These are phyloP conservation scores for Hibiscus tridactylites DNA, from an alignment of 345 rosid species.

Conservation along the genomic window DNA sequence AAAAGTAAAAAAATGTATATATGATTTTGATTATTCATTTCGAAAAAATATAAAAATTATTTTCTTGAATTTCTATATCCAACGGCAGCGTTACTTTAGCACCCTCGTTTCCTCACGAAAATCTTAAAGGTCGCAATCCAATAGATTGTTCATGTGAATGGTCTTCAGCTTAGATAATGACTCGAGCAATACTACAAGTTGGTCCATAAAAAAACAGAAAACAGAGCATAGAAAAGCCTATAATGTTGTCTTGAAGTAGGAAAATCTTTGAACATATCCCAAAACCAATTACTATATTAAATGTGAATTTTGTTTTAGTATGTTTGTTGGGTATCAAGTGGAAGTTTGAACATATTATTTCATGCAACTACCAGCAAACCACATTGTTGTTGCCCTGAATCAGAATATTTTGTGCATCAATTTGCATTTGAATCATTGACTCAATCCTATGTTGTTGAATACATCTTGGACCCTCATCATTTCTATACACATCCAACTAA, in stretches of 20 bases:
- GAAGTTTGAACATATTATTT: neutral
- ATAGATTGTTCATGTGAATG: slow-evolving; percentile 58
- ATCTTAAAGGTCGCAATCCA: slow-evolving; percentile 34
- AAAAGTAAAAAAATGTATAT: too few species aligned
- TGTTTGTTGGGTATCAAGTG: neutral
- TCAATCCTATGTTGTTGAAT: slow-evolving; percentile 23
- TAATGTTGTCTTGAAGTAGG: slow-evolving; percentile 4
- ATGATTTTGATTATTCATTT: too few species aligned
- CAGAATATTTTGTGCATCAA: slow-evolving; percentile 2
- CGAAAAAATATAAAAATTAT: too few species aligned
- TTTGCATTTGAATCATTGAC: slow-evolving; percentile 29
- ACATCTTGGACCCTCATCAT: slow-evolving; percentile 5
- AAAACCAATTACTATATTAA: neutral
- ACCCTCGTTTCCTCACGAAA: slow-evolving; percentile 26
- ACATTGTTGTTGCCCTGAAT: slow-evolving; percentile 3
- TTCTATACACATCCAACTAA: neutral
- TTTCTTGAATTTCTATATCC: too few species aligned
- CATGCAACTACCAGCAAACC: neutral
- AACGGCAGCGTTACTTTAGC: slow-evolving; percentile 7
- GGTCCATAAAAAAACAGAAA: neutral
- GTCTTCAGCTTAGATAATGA: slow-evolving; percentile 21
- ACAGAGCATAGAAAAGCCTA: neutral
- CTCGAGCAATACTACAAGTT: slow-evolving; percentile 6
- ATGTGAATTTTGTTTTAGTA: neutral
- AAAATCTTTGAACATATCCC: slow-evolving; percentile 8